Base-by-base conservation (phyloP, 345 rosid genomes). In the Triadica sebifera region DNA sequence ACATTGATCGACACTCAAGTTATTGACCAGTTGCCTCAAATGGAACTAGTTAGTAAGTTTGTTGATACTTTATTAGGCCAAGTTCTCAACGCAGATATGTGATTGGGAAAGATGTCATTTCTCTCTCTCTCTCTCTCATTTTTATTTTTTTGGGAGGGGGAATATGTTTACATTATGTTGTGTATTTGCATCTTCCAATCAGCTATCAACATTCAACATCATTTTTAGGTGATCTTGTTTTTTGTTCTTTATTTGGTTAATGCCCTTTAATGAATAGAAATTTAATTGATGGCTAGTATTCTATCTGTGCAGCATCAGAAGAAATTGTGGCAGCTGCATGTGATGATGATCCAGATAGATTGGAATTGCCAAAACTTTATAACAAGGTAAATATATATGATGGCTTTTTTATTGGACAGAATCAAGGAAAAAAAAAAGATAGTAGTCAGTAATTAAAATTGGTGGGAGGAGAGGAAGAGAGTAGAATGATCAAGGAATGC, bases 21-120 rank as follows among this genome's bases (percentile, higher is more conserved):
- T 75, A 74, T 74, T 69, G 87, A 84, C 71, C 81, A 87, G 65
- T 78, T 93, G 76, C 92, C 93, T 45, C 81, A 67, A 73, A 61
- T 83, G 41, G 87, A 86, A 61, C 75, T 82, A 70, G 88, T 89
- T 25, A 64, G 98, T 93, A 85, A 86, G 93, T 77, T 38, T n/a
- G 17, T 50, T 55, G 41, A 25, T 77, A 16, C 34, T 29, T 29
- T 29, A 61, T 59, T 50, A 72, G 58, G 39, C 25, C 34, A 5
- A 12, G 3, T 20, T 17, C 39, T 62, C 45, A 16, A 12, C 9
- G 0, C 16, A 61, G 6, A 15, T 29, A 29, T 29, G 34, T 29
- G 34, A 29, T 29, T 1, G 34, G 34, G 34, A 29, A 29, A 29
- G 1, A 29, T 29, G 1, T 29, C 34, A 29, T 29, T 29, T 29